Conservation (phyloP, 768 basidiomycete species). For the Pleurotus citrinopileatus region DNA sequence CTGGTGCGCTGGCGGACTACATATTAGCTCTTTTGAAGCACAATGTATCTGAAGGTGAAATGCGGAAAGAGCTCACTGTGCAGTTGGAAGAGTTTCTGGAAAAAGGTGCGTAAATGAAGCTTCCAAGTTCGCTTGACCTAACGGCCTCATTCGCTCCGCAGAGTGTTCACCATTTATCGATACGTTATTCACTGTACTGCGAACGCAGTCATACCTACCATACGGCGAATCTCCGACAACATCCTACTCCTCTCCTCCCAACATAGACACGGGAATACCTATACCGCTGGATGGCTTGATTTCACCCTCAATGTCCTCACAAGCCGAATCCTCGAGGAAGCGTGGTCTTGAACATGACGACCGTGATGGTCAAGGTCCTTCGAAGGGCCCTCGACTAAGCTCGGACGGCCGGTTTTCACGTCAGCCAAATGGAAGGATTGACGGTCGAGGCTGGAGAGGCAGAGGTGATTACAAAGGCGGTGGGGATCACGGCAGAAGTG, state of each 20-base stretch:
- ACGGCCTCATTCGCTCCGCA: constrained; percentile 20
- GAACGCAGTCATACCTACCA: constrained; percentile 83
- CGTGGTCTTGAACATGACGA: constrained; percentile 64
- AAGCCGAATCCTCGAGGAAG: constrained; percentile 61
- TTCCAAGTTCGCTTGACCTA: constrained; percentile 11
- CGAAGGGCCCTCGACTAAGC: constrained; percentile 71
- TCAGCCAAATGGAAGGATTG: constrained; percentile 41
- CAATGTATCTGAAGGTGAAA: constrained; percentile 77
- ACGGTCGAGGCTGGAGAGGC: constrained; percentile 38
- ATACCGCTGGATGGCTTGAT: constrained; percentile 73
- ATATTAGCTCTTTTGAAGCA: constrained; percentile 91
- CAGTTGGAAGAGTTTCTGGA: constrained; percentile 94
- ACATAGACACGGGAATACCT: constrained; percentile 68
- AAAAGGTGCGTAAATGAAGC: constrained; percentile 53
- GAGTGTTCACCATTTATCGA: constrained; percentile 79
- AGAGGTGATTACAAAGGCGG: constrained; percentile 31
- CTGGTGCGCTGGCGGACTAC: constrained; percentile 90
- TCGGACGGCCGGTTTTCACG: constrained; percentile 67
- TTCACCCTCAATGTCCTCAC: constrained; percentile 35
- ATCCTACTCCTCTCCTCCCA: constrained; percentile 34
- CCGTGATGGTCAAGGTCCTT: constrained; percentile 51
- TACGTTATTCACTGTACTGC: constrained; percentile 79
- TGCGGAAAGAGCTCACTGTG: constrained; percentile 70
- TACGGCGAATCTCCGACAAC: constrained; percentile 46
- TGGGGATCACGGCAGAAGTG: constrained; percentile 17